Percentiles rank a stretch among this genome's conserved stretches.
Evolutionary conservation across 169 alveolate genomes (phyloP).

Genomic region (Eimeria tenella): DNA sequence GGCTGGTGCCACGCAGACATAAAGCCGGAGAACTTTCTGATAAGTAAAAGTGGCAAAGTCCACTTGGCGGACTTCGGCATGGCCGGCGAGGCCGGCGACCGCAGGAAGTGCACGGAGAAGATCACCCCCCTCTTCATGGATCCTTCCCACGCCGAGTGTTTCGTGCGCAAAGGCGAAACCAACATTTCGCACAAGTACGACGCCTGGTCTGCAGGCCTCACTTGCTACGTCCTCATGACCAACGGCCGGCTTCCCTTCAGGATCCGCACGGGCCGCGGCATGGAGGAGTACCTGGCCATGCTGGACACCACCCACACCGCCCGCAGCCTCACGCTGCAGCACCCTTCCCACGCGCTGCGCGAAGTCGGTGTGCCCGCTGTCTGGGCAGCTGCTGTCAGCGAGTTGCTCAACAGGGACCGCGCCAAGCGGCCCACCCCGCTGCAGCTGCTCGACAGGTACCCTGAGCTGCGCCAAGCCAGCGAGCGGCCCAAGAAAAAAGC

Average conservation of each 20-base stretch:
- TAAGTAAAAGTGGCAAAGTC: not conserved
- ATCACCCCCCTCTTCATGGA: not conserved
- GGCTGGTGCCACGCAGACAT: not conserved
- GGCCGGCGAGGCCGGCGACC: not conserved
- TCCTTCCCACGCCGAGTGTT: not conserved
- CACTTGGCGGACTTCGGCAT: slow-evolving; percentile 24
- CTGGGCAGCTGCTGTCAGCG: not conserved
- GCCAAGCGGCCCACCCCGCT: not conserved
- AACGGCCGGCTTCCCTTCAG: not conserved
- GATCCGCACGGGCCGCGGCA: not conserved
- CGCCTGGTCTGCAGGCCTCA: not conserved
- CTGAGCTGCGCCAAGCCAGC: not conserved
- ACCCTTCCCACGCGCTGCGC: not conserved
- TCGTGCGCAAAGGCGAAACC: not conserved
- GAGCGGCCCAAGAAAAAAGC: not conserved
- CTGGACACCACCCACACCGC: not conserved
- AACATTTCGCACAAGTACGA: not conserved
- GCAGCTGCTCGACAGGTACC: not conserved
- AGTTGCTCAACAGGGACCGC: not conserved
- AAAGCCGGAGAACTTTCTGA: slow-evolving; percentile 18
- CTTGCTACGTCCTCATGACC: not conserved
- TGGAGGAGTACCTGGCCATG: not conserved
- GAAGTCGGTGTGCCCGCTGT: not conserved
- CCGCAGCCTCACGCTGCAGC: not conserved
- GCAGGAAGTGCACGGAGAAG: not conserved